phyloP scores from a whole-genome alignment of 2,329 filamentous ascomycete species.

The Colletotrichum godetiae region DNA sequence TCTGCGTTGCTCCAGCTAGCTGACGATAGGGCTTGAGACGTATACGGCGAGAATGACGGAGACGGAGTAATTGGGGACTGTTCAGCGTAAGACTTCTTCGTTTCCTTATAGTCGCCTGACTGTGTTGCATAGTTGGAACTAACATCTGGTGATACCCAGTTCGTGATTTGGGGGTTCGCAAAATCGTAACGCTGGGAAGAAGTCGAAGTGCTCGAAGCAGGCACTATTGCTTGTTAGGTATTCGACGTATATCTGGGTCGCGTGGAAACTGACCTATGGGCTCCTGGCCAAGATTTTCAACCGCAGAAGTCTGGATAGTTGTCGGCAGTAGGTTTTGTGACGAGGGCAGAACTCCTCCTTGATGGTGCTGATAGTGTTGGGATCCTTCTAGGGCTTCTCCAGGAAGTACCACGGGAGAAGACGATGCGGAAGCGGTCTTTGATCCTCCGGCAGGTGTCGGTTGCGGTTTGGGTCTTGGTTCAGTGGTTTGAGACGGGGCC shows the following conservation, averaged over 20 bases:
- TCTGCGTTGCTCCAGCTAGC: slow-evolving; percentile 57
- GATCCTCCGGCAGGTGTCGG: slow-evolving; percentile 52
- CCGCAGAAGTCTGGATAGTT: slow-evolving; percentile 51
- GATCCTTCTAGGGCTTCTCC: slow-evolving; percentile 55
- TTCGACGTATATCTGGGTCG: background rate
- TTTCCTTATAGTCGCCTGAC: slow-evolving; percentile 53
- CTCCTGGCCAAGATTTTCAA: slow-evolving; percentile 52
- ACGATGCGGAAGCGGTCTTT: slow-evolving; percentile 57
- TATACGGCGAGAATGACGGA: slow-evolving; percentile 62
- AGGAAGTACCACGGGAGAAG: slow-evolving; percentile 59
- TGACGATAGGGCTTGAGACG: slow-evolving; percentile 52
- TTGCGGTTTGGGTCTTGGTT: slow-evolving; percentile 55
- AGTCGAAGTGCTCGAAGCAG: slow-evolving; percentile 47
- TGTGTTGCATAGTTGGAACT: slow-evolving; percentile 53
- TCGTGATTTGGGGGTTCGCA: slow-evolving; percentile 47
- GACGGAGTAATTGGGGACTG: slow-evolving; percentile 63
- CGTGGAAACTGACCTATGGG: slow-evolving; percentile 53
- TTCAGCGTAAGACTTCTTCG: slow-evolving; percentile 62
- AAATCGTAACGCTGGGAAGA: slow-evolving; percentile 50
- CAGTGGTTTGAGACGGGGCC: slow-evolving; percentile 58
- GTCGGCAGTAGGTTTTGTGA: slow-evolving; percentile 59
- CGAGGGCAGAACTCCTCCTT: slow-evolving; percentile 56
- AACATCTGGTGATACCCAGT: slow-evolving; percentile 59
- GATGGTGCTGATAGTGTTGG: slow-evolving; percentile 53
- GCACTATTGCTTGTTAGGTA: slow-evolving; percentile 45